Evolutionary conservation across 2,329 filamentous ascomycete species (phyloP), one percentile per base, ranked within the genome.

Genomic region (Amylocarpus encephaloides): DNA sequence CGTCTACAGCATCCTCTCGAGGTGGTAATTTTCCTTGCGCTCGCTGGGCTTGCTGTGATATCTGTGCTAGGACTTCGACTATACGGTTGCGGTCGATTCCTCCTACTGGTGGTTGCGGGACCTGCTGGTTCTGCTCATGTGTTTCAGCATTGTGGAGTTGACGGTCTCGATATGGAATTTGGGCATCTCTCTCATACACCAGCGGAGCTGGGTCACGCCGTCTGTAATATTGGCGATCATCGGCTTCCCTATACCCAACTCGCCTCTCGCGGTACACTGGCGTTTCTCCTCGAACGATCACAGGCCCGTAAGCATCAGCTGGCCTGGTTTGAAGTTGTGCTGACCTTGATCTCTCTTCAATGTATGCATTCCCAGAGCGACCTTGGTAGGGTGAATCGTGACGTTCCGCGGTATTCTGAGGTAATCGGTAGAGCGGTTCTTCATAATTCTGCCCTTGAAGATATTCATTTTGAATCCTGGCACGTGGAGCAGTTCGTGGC

Each of bases 51-150:
- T 64, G 61, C 19, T 62, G 57, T 30, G 60, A 59, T 16, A 63
- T 63, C 36, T 63, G 60, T 11, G 58, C 58, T 6, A 60, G 59
- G 12, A 62, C 58, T 45, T 63, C 60, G 38, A 52, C 60, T 19
- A 63, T 58, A 9, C 55, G 54, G 42, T 52, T 61, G 45, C 60
- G 60, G 34, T 59, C 54, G 22, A 50, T 35, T n/a, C 49, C 34
- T 16, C 44, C 34, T 41, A 59, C 54, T n/a, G 62, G 57, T 34
- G 54, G 47, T 16, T 36, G 51, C 46, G 45, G 9, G 5, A 56
- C 56, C 9, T 49, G 55, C 26, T 49, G 43, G 40, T 60, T 58
- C 10, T 39, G 47, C 16, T 52, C 22, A 43, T 59, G 54, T 12
- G 51, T 43, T 30, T 54, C 54, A 3, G 47, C 39, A 48, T 62